Base-by-base conservation (phyloP, 2,329 filamentous ascomycete species). In the Cercospora sp. region DNA sequence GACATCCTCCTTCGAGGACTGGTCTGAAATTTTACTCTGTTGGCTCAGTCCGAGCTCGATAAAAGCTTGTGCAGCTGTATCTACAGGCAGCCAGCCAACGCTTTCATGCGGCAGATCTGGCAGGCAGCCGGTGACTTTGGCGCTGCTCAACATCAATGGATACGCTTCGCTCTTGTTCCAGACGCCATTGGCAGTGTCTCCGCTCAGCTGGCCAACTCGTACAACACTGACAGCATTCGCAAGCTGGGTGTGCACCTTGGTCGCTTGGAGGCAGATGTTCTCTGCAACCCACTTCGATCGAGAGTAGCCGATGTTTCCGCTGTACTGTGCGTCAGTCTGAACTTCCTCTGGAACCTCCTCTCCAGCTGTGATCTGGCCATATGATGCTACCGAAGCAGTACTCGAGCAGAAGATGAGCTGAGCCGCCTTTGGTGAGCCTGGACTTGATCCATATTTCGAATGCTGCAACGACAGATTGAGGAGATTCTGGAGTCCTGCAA, bases 241-340 rank as follows among this genome's bases (percentile, higher is more conserved):
- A 2, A 82, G 72, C 33, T 71, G 58, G 1, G 73, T 71, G 60
- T 67, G 28, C 4, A 33, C 30, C 26, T 76, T 65, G 57, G 76
- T 74, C 16, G 82, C 83, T 5, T 78, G 72, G 0, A 79, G 72
- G 69, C 85, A 87, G 9, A 88, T 82, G 18, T 79, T 79, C 77
- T 89, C 87, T 1, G 85, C 86, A 1, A 88, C 84, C 86, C 86
- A 88, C 77, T 87, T 84, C 0, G 85, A 87, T 30, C 81, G 81
- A 1, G 84, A 83, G 71, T 89, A 89, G 4, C 87, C 87, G 5
- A 87, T 78, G 0, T 80, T 74, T 1, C 82, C 82, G 1, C 84
- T 82, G 40, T 82, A 77, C 3, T 75, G 72, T 0, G 85, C 82
- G 28, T 83, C 73, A 1, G 72, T 63, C 1, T 83, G 78, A 2